These are phyloP conservation scores for Erythrophleum fordii DNA, from an alignment of 306 rosid species.

Conservation along the genomic window DNA sequence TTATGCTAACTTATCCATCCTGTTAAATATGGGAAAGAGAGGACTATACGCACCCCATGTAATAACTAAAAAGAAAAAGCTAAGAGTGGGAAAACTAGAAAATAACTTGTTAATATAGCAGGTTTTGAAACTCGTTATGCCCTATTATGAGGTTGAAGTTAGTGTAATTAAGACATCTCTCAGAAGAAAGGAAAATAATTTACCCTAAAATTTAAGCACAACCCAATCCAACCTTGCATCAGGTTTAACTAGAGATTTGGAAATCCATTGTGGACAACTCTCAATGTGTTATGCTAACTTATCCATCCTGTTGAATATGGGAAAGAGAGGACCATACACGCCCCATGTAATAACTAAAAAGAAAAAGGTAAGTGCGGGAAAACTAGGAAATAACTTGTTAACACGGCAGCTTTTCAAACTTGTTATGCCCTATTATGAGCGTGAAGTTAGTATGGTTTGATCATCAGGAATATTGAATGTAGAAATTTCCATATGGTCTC, in stretches of 20 bases:
- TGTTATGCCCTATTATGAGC: neutral
- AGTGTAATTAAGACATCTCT: neutral
- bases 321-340: neutral
- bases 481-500: neutral
- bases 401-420: neutral
- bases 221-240: neutral
- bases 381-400: neutral
- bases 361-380: neutral
- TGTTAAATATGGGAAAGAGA: neutral
- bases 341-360: neutral
- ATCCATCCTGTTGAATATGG: neutral
- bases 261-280: neutral
- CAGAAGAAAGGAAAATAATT: neutral
- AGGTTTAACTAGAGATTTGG: neutral
- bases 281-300: neutral
- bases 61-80: neutral
- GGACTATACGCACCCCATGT: neutral
- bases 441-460: neutral
- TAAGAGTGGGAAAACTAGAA: neutral
- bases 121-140: neutral
- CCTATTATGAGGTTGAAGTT: neutral
- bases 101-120: neutral
- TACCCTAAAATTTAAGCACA: neutral
- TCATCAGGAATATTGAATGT: neutral
- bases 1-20: neutral